phyloP scores from a whole-genome alignment of 176 grass and related monocot species.

The Coix lacrymajobi region DNA sequence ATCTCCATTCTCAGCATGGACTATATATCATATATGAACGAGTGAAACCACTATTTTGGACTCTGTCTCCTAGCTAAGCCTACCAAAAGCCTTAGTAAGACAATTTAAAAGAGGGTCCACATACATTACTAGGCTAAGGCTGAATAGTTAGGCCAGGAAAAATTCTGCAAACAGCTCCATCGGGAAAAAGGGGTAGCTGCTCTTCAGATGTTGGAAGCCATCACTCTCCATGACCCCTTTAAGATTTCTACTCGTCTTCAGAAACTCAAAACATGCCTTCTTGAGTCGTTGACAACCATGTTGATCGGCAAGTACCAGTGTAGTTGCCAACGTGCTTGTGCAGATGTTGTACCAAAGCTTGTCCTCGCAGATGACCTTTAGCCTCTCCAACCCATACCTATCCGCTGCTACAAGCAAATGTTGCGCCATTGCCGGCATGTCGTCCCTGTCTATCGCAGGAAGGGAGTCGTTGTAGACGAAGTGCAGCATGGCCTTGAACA shows the following conservation, averaged over 20 bases:
- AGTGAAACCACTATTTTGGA: no score
- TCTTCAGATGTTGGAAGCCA: neutral
- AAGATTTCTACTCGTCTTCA: neutral
- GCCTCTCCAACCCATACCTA: conserved; percentile 23
- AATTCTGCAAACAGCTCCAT: neutral
- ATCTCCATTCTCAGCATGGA: no score
- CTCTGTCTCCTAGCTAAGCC: no score
- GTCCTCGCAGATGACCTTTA: conserved; percentile 43
- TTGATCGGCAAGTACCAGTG: neutral
- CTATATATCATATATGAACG: no score
- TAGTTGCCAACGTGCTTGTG: neutral
- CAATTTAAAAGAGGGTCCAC: no score
- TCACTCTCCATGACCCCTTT: neutral
- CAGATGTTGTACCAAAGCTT: neutral
- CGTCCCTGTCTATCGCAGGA: neutral
- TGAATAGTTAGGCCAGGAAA: no score
- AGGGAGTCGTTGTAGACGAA: conserved; percentile 32
- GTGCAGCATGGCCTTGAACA: conserved; percentile 21
- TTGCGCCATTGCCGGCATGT: neutral
- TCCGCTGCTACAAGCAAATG: conserved; percentile 32
- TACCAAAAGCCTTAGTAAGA: no score
- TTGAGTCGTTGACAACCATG: neutral
- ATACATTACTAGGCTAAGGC: no score
- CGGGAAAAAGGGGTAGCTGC: neutral
- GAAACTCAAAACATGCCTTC: conserved; percentile 13